Base-by-base conservation (phyloP, 495 filamentous ascomycete genomes). In the Cercophora sp. region DNA sequence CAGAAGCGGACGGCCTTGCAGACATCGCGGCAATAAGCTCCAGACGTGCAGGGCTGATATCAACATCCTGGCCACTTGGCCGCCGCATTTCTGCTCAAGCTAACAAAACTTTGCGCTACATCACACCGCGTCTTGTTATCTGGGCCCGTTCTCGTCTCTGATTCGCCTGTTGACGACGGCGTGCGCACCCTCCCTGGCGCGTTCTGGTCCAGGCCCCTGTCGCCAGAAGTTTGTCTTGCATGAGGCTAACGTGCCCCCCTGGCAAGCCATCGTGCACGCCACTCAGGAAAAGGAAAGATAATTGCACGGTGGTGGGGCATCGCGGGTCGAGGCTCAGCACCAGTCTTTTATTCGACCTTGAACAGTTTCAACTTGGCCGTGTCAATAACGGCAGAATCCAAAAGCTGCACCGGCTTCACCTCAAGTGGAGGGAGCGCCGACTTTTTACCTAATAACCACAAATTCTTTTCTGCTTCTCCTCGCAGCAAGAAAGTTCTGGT, bases 121-220 rank as follows among this genome's bases (percentile, higher is more conserved):
- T 42, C 52, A 50, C 53, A 56, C 53, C 53, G 53, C 53, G 40
- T 50, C 53, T 55, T 53, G 53, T 56, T 56, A 56, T 56, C 53
- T 44, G 18, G 22, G 23, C 9, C 6, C 8, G 37, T 44, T 8
- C 22, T 25, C 27, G 6, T 9, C 26, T 20, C 32, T 54, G 44
- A 56, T 56, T 50, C 2, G 46, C n/a, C 22, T 27, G 11, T 18
- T 32, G 24, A n/a, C 20, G 16, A 22, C 40, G 26, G 37, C 44
- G n/a, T n/a, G n/a, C 27, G 23, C 29, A 27, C 41, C 41, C 18
- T 46, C 41, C 42, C 32, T 54, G 41, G 41, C 22, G 1, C 29
- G 11, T 29, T 10, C 9, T 18, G 15, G 15, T 11, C 11, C 26
- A 25, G 32, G 23, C 34, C 34, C 52, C 26, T 36, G 53, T 37